Evolutionary conservation across 1,284 basidiomycete species (phyloP), one percentile per base, ranked within the genome.

Genomic region (Tilletia indica): DNA sequence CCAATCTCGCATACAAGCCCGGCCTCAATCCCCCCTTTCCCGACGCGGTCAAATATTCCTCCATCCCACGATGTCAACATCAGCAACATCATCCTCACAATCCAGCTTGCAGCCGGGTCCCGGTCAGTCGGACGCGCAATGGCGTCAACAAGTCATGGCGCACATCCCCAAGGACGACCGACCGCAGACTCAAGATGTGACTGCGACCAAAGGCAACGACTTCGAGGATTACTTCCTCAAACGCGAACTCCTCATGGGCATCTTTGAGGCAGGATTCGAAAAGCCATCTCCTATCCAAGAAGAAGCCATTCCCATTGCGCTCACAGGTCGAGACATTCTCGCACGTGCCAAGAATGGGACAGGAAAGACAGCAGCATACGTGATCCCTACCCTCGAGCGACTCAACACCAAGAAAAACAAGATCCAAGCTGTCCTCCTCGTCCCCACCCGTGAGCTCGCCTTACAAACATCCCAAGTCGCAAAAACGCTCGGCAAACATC

Each of bases 281-380:
- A 90, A 89, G 79, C 96, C 97, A 31, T 95, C 93, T 36, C 97
- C 96, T 68, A 98, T 99, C 85, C 96, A 99, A 88, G 97, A 99
- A 89, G 94, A 97, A 87, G 78, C 93, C 51, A 83, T 86, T 70
- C 85, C 85, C 11, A 86, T 86, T 73, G 85, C 85, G 4, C 80
- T 86, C 36, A 95, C 93, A 2, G 94, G 94, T 80, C 80, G 86
- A 69, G 86, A 86, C 74, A 84, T 86, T 68, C 91, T 99, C 73
- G 95, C 94, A 2, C 84, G 88, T 73, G 88, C 88, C 54, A 89
- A 88, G 80, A 85, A 85, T 72, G 83, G 83, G 54, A 85, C 83
- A 4, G 83, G 83, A 14, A 94, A 98, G 89, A 99, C 96, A 48
- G 96, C 94, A 31, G 95, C 97, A 47, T 99, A 99, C 88, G 93